A percentile compares a stretch with the other conserved stretches of the same genome.
Evolutionary conservation across 2,329 filamentous ascomycete species (phyloP).

Genomic region (Ascochyta fabae): DNA sequence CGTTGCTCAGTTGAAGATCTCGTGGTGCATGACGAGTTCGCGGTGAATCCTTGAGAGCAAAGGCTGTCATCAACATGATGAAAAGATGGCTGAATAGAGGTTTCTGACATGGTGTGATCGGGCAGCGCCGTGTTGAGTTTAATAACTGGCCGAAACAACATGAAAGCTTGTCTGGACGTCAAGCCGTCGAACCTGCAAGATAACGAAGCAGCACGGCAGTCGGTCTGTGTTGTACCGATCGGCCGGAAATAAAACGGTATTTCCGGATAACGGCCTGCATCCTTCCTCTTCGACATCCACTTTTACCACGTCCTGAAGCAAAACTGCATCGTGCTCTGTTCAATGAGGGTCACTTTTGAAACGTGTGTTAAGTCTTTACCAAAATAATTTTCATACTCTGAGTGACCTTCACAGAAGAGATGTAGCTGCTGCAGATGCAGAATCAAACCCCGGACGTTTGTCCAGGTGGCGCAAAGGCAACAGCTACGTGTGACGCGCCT

Average conservation of each 20-base stretch:
- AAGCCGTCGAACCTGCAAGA: background rate
- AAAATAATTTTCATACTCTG: background rate
- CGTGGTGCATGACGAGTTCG: no score
- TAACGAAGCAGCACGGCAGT: background rate
- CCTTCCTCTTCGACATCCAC: background rate
- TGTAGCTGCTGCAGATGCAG: background rate
- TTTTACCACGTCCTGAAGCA: background rate
- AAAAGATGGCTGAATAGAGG: background rate
- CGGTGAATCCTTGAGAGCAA: no score
- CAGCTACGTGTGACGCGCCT: background rate
- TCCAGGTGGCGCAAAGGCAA: background rate
- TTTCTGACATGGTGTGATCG: no score
- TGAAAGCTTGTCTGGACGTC: constrained; percentile 9
- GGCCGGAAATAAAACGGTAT: background rate
- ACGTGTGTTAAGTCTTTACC: no score
- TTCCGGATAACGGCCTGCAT: constrained; percentile 4
- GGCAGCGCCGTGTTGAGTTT: background rate
- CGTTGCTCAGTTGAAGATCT: no score
- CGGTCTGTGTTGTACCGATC: background rate
- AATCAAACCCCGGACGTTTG: background rate
- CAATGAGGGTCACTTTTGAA: no score
- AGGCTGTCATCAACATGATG: background rate
- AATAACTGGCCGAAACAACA: background rate
- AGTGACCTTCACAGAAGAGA: no score
- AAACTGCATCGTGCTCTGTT: no score